phyloP scores from a whole-genome alignment of 148 eudicot species.

The Arctostaphylos glauca region DNA sequence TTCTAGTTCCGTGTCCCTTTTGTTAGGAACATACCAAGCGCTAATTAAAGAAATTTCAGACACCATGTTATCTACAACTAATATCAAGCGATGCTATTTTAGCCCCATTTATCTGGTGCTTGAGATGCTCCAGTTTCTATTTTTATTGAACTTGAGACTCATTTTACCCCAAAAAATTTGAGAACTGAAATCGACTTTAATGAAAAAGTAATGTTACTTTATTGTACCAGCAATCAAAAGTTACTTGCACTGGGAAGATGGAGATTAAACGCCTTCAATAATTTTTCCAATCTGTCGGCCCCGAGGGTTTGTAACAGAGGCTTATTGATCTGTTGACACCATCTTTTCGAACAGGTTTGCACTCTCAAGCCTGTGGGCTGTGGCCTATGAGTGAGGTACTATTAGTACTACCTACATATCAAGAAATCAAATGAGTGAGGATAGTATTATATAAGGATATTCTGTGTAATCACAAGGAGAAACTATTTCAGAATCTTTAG shows the following conservation, averaged over 20 bases:
- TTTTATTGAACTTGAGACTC: neutral
- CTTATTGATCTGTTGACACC: neutral
- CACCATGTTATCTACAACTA: neutral
- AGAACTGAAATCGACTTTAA: neutral
- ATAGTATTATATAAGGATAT: neutral
- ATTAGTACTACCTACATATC: neutral
- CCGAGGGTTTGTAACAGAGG: neutral
- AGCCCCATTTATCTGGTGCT: neutral
- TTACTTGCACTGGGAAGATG: neutral
- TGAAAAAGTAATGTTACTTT: neutral
- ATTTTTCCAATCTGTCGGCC: neutral
- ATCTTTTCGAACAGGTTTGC: neutral
- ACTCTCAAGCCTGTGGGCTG: neutral
- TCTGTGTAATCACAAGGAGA: neutral
- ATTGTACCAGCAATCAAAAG: neutral
- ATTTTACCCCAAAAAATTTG: no score
- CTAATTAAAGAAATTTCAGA: neutral
- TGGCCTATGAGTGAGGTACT: neutral
- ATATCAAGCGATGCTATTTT: neutral
- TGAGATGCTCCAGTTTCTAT: neutral
- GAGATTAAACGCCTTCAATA: neutral
- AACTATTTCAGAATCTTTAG: neutral
- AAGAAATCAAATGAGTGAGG: neutral
- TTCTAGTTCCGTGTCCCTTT: neutral
- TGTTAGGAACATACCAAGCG: neutral